Conservation (phyloP, 2,329 filamentous ascomycete species). For the Talaromyces amestolkiae region DNA sequence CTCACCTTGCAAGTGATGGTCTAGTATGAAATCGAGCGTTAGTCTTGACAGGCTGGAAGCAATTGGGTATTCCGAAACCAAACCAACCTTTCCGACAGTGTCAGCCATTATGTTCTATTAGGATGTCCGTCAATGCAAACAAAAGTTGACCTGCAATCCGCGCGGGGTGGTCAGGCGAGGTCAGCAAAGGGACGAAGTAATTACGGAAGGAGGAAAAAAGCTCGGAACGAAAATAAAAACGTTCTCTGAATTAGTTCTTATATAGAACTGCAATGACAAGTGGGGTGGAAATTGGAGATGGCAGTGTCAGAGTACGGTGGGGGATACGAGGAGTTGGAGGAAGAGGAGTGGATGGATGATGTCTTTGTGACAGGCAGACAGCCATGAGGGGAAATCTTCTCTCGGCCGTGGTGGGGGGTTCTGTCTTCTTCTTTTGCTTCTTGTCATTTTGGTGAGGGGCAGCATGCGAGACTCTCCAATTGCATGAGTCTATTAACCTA, state of each 20-base stretch:
- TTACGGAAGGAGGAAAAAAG: background rate
- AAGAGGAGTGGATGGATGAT: background rate
- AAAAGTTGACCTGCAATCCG: background rate
- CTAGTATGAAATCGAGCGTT: constrained; percentile 45
- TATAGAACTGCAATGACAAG: background rate
- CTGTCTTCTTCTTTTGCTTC: background rate
- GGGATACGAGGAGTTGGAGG: background rate
- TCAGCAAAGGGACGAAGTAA: background rate
- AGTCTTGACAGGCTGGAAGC: background rate
- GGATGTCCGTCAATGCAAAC: background rate
- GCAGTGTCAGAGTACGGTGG: background rate
- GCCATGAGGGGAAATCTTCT: constrained; percentile 7
- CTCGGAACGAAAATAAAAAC: background rate
- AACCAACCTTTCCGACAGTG: constrained; percentile 56
- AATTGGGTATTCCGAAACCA: background rate
- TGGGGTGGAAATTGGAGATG: constrained; percentile 1
- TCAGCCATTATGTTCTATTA: constrained; percentile 46
- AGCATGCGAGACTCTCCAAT: background rate
- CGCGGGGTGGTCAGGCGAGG: constrained; percentile 5
- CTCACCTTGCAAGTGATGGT: constrained; percentile 83
- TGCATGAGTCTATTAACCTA: background rate
- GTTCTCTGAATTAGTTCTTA: constrained; percentile 6
- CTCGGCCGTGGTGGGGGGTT: background rate
- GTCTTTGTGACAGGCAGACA: background rate
- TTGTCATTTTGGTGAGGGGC: background rate